These are phyloP conservation scores for Endogone sp. DNA, from an alignment of 192 early-diverging fungal species.

Conservation along the genomic window DNA sequence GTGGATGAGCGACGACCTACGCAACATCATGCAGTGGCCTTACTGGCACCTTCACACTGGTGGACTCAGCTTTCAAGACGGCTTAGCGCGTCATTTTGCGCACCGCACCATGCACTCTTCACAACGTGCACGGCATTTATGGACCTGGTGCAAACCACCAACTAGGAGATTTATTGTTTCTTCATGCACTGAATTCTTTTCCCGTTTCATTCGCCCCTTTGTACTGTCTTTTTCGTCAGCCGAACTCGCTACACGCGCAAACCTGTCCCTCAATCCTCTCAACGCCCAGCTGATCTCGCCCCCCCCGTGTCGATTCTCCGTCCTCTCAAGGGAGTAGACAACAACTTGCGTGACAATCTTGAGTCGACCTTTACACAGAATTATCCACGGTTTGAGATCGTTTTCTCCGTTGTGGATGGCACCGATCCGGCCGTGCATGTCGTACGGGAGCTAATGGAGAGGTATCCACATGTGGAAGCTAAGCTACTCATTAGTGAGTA, in stretches of 20 bases:
- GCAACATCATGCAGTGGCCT: no score
- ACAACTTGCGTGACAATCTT: slow-evolving; percentile 77
- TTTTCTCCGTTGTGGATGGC: slow-evolving; percentile 82
- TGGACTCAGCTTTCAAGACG: no score
- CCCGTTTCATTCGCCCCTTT: no score
- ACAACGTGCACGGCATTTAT: no score
- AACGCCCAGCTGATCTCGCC: slow-evolving; percentile 29
- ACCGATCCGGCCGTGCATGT: slow-evolving; percentile 81
- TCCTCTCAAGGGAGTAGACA: slow-evolving; percentile 91
- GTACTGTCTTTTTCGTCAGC: slow-evolving; percentile 7
- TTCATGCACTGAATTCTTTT: background rate
- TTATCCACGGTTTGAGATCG: slow-evolving; percentile 85
- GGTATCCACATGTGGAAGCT: slow-evolving; percentile 72
- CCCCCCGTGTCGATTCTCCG: slow-evolving; percentile 91
- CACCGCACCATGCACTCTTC: no score
- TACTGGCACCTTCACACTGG: no score
- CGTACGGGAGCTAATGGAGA: slow-evolving; percentile 61
- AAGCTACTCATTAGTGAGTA: slow-evolving; percentile 72
- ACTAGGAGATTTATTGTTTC: no score
- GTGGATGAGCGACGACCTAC: no score
- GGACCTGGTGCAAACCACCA: no score
- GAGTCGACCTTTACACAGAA: slow-evolving; percentile 81
- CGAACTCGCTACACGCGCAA: slow-evolving; percentile 24
- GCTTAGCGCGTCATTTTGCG: no score
- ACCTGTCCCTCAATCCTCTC: slow-evolving; percentile 30